Evolutionary conservation across 306 rosid genomes (phyloP).

Genomic region (Rubus parviflorus): DNA sequence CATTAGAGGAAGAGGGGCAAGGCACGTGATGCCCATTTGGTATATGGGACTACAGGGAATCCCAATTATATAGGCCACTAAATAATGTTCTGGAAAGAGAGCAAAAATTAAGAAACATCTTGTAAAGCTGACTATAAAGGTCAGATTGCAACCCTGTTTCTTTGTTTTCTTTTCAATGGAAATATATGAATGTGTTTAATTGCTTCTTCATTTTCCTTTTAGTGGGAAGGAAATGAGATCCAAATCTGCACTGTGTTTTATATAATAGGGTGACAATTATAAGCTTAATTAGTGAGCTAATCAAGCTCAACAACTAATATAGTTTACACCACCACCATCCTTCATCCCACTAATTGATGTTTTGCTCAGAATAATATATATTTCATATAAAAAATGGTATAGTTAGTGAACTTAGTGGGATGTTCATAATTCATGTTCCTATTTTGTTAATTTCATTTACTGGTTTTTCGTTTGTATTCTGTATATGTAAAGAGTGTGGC

Average conservation of each 20-base stretch:
- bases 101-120: neutral
- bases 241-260: neutral
- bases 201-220: neutral
- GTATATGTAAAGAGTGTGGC: neutral
- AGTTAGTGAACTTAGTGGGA: neutral
- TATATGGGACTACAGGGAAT: constrained; percentile 22
- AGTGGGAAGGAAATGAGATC: neutral
- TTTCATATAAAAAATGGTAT: neutral
- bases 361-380: neutral
- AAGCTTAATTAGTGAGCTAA: neutral
- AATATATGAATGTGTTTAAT: neutral
- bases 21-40: constrained; percentile 58
- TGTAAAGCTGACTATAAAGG: constrained; percentile 10
- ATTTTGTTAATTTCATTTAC: neutral
- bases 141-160: neutral
- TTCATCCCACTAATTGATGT: constrained; percentile 9
- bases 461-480: neutral
- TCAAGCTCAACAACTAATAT: neutral
- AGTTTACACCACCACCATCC: neutral
- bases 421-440: neutral
- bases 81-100: constrained; percentile 11
- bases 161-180: neutral
- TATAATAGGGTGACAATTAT: neutral
- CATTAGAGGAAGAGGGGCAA: neutral
- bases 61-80: constrained; percentile 3